Evolutionary conservation across 768 basidiomycete species (phyloP).

Genomic region (Royoungia palumana): DNA sequence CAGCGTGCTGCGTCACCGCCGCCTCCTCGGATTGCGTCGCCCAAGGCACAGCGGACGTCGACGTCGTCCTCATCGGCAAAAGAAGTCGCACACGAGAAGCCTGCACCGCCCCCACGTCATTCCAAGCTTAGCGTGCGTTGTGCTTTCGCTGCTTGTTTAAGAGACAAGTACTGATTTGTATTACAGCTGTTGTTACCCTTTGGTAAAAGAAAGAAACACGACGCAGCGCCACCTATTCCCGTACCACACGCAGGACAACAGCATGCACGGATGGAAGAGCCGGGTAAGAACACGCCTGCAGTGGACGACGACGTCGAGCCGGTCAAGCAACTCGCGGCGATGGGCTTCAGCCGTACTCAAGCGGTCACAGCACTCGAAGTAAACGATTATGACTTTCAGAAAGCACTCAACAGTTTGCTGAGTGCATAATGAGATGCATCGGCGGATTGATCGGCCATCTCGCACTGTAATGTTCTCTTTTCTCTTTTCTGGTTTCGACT

Average conservation of each 20-base stretch:
- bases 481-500: conserved; percentile 9
- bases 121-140: conserved; percentile 75
- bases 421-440: conserved; percentile 30
- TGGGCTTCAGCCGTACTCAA: conserved; percentile 87
- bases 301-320: conserved; percentile 70
- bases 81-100: conserved; percentile 52
- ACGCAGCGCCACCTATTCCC: conserved; percentile 44
- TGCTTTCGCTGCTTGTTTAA: conserved; percentile 1
- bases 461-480: conserved; percentile 16
- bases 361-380: conserved; percentile 83
- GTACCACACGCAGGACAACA: conserved; percentile 33
- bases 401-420: conserved; percentile 73
- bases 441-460: conserved; percentile 13
- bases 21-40: conserved; percentile 49
- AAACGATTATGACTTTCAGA: conserved; percentile 77
- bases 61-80: conserved; percentile 56
- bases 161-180: conserved; percentile 6
- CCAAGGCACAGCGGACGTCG: conserved; percentile 53
- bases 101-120: conserved; percentile 50
- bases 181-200: conserved; percentile 71
- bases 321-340: conserved; percentile 75
- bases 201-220: conserved; percentile 68
- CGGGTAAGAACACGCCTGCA: conserved; percentile 43
- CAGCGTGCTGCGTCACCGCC: conserved; percentile 46
- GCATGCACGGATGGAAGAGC: conserved; percentile 46